Conservation (phyloP, 1,284 basidiomycete species). For the Trichosporon inkin region DNA sequence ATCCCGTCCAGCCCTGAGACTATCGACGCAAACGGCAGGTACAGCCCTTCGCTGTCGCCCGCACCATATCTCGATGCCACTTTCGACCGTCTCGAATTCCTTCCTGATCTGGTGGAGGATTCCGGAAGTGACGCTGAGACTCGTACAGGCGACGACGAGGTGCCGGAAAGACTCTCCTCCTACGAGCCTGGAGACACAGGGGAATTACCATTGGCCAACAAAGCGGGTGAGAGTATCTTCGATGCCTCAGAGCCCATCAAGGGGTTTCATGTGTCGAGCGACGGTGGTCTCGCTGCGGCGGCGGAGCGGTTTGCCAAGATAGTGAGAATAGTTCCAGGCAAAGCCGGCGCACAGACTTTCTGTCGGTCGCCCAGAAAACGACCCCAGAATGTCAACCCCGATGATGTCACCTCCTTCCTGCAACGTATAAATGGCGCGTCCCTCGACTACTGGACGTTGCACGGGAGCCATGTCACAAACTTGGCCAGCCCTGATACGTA, state of each 20-base stretch:
- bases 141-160: too few species aligned
- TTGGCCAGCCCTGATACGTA: constrained; percentile 7
- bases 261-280: constrained; percentile 16
- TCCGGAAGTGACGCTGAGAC: too few species aligned
- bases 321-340: not conserved
- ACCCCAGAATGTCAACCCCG: not conserved
- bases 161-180: too few species aligned
- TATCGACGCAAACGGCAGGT: too few species aligned
- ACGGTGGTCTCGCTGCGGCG: constrained; percentile 10
- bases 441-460: constrained; percentile 13
- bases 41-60: too few species aligned
- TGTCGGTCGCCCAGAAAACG: constrained; percentile 5
- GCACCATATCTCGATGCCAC: too few species aligned
- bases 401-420: not conserved
- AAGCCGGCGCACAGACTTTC: constrained; percentile 12
- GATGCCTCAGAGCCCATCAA: constrained; percentile 12
- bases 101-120: too few species aligned
- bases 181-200: not conserved
- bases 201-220: too few species aligned
- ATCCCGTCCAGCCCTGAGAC: too few species aligned
- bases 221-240: not conserved
- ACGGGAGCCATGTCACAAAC: constrained; percentile 20
- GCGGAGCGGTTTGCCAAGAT: not conserved
- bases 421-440: not conserved
- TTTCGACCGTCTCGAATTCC: too few species aligned